Conservation (phyloP, 306 rosid genomes). For the Corylus americana region DNA sequence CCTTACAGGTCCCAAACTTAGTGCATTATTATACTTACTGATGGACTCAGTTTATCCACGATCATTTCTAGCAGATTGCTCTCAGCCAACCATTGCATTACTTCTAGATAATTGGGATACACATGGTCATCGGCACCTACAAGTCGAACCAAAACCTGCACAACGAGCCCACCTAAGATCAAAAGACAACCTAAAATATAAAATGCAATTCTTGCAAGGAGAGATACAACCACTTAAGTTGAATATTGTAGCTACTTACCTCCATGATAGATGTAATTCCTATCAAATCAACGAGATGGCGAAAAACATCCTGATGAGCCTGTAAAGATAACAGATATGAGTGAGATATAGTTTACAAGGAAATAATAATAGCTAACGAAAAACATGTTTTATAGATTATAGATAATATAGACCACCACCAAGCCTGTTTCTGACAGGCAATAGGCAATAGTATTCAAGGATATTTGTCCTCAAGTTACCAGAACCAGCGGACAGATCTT, state of each 20-base stretch:
- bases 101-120: constrained; percentile 92
- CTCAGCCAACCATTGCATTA: constrained; percentile 95
- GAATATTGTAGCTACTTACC: constrained; percentile 44
- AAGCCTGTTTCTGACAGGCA: constrained; percentile 2
- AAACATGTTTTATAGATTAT: neutral
- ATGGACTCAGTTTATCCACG: constrained; percentile 86
- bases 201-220: neutral
- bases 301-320: constrained; percentile 92
- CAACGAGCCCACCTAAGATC: constrained; percentile 30
- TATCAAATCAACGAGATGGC: constrained; percentile 90
- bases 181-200: constrained; percentile 20
- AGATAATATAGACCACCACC: neutral
- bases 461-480: neutral
- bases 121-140: constrained; percentile 94
- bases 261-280: constrained; percentile 99
- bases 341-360: constrained; percentile 24
- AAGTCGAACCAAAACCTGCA: constrained; percentile 91
- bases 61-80: constrained; percentile 97
- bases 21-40: constrained; percentile 56
- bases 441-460: neutral
- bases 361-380: neutral
- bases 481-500: neutral
- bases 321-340: constrained; percentile 38
- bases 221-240: constrained; percentile 5
- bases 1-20: constrained; percentile 4